Conservation (phyloP, 345 rosid species). For the Moringa oleifera region DNA sequence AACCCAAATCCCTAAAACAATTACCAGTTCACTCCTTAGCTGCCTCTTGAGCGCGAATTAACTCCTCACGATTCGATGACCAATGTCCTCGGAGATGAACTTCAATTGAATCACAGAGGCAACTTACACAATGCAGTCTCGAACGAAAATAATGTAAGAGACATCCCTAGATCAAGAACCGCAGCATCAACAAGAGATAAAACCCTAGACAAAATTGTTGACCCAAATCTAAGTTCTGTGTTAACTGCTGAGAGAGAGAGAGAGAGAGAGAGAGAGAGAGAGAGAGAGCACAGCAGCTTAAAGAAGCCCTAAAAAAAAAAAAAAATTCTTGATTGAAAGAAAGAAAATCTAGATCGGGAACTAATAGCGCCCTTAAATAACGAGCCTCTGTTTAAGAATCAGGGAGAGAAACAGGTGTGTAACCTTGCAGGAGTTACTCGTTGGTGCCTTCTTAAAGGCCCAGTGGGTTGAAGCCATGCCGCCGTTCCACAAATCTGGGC, state of each 20-base stretch:
- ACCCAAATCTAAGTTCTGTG: neutral
- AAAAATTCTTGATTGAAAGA: neutral
- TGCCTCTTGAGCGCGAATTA: neutral
- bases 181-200: neutral
- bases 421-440: too few species aligned
- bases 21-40: conserved; percentile 8
- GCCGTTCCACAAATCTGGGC: too few species aligned
- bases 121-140: neutral
- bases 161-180: neutral
- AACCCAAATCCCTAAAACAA: conserved; percentile 7
- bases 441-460: too few species aligned
- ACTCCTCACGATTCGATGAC: neutral
- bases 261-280: neutral
- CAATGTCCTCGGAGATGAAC: neutral
- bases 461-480: too few species aligned
- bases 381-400: neutral
- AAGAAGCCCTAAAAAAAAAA: neutral
- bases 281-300: neutral
- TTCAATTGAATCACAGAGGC: neutral
- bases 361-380: neutral
- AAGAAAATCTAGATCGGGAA: neutral
- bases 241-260: too few species aligned
- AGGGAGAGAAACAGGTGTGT: neutral
- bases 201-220: neutral
- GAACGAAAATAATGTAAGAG: neutral